Base-by-base conservation (phyloP, 179 eudicot species). In the Spergularia azorica region DNA sequence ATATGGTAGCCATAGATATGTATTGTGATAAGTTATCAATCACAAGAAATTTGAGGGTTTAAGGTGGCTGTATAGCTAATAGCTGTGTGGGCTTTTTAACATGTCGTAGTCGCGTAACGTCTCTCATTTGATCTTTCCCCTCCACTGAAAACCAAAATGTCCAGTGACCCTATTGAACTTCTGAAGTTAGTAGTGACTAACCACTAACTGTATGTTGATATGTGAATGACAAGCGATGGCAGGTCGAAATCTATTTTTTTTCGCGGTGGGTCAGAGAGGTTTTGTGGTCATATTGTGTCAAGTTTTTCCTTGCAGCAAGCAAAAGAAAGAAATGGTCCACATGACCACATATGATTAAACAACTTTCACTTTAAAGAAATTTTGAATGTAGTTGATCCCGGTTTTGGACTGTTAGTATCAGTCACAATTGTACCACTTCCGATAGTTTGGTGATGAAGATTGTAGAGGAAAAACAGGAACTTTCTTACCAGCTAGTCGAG, bases 91-190 rank as follows among this genome's bases (percentile, higher is more conserved):
- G 43, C 57, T 60, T 51, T 15, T 15, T 9, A 51, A 70, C 11
- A 70, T 70, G 73, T 70, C 60, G 71, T 9, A 38, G 50, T 62
- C 66, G 16, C 0, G 1, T 20, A 62, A 62, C 66, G 51, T 18
- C 16, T 36, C 39, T 9, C 13, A 41, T 43, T 43, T 43, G 48
- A 7, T 43, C 48, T 9, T 39, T 39, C 58, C 65, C 21, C 65
- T 57, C 75, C 39, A 10, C 52, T 3, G 39, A 59, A 39, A 59
- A 38, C 41, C 65, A 11, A 18, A 58, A 41, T 72, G 58, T 72
- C 16, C 32, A 41, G 26, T 71, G 75, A 57, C 65, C 75, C 75
- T 72, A 57, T 10, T 16, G 75, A 58, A 57, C 75, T 36, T 39
- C 75, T 59, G 17, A 58, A 58, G 65, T 56, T 15, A 56, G 65